A percentile compares a stretch with the other conserved stretches of the same genome.
Evolutionary conservation across 2,329 filamentous ascomycete species (phyloP).

Genomic region (Parascedosporium putredinis): DNA sequence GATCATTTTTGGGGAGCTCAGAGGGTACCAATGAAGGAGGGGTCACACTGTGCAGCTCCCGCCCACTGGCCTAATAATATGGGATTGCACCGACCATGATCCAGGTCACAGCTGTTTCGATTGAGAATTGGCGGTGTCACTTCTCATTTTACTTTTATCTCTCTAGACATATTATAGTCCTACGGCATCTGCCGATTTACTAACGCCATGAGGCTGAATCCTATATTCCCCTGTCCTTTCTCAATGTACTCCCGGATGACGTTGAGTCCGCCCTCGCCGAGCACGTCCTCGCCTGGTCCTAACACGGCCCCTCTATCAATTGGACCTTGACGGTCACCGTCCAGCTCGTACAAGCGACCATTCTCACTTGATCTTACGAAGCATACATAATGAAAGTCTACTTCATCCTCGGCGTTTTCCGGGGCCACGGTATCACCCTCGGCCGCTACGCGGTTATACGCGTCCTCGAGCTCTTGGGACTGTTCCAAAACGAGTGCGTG

Average conservation of each 20-base stretch:
- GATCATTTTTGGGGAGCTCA: too few relatives aligned
- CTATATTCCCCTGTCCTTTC: background rate
- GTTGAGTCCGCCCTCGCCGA: constrained; percentile 54
- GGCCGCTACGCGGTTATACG: constrained; percentile 59
- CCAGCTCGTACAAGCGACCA: constrained; percentile 65
- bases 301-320: constrained; percentile 50
- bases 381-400: constrained; percentile 70
- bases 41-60: too few relatives aligned
- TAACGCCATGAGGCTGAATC: constrained; percentile 6
- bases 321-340: constrained; percentile 64
- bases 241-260: constrained; percentile 1
- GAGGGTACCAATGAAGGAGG: too few relatives aligned
- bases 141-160: too few relatives aligned
- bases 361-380: constrained; percentile 58
- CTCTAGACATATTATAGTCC: too few relatives aligned
- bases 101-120: too few relatives aligned
- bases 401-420: constrained; percentile 40
- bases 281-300: constrained; percentile 44
- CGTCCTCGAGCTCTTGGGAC: constrained; percentile 57
- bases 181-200: too few relatives aligned
- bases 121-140: too few relatives aligned
- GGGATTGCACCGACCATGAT: too few relatives aligned
- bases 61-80: too few relatives aligned
- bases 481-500: constrained; percentile 64
- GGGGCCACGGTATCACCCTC: constrained; percentile 59